A percentile compares a stretch with the other conserved stretches of the same genome.
These are phyloP conservation scores for Cladosporium velox DNA, from an alignment of 2,329 filamentous ascomycete species.

Conservation along the genomic window DNA sequence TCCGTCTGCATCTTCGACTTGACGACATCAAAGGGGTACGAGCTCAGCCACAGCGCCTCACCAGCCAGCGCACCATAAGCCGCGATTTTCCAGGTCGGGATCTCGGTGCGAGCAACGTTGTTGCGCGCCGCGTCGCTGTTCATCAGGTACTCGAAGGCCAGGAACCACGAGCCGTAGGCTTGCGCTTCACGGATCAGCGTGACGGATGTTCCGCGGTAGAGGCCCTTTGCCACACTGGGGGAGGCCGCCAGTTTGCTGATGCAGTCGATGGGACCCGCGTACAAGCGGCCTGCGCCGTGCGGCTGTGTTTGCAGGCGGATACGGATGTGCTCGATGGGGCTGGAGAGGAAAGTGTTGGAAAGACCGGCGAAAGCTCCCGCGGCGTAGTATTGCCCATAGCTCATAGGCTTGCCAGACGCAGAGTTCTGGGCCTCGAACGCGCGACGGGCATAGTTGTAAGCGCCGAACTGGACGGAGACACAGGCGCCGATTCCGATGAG, in stretches of 20 bases:
- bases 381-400: conserved; percentile 84
- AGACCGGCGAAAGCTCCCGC: conserved; percentile 91
- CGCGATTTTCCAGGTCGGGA: conserved; percentile 83
- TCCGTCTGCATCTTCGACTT: conserved; percentile 99
- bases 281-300: conserved; percentile 76
- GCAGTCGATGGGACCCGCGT: conserved; percentile 85
- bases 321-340: conserved; percentile 93
- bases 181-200: conserved; percentile 87
- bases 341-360: conserved; percentile 83
- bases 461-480: conserved; percentile 94
- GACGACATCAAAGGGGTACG: conserved; percentile 94
- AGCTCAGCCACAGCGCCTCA: conserved; percentile 88
- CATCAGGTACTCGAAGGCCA: conserved; percentile 95
- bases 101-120: conserved; percentile 70
- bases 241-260: conserved; percentile 75
- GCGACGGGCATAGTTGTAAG: conserved; percentile 89
- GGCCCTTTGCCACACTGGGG: conserved; percentile 67
- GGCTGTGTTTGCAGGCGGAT: conserved; percentile 96
- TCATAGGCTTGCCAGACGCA: conserved; percentile 50
- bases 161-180: conserved; percentile 95
- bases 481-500: conserved; percentile 95
- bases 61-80: conserved; percentile 91
- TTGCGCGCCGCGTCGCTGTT: conserved; percentile 82
- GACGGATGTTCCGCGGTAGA: conserved; percentile 86
- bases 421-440: conserved; percentile 77